Conservation (phyloP, 2,329 filamentous ascomycete genomes). For the Furcasterigmium furcatum region DNA sequence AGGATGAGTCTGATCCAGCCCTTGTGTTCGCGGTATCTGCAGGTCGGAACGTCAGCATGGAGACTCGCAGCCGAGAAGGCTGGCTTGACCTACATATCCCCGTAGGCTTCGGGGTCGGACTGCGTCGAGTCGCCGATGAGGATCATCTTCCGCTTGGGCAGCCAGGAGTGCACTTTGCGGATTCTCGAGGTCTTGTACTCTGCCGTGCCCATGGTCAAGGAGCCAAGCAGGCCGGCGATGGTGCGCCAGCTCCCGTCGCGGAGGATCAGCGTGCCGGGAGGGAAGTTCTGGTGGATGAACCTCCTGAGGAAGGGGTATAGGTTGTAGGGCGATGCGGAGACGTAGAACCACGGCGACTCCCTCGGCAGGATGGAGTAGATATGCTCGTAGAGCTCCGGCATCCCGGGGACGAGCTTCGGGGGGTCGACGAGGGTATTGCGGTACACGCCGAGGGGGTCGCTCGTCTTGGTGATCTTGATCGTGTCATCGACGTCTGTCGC, state of each 20-base stretch:
- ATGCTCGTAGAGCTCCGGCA: slow-evolving; percentile 78
- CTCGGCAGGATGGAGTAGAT: slow-evolving; percentile 52
- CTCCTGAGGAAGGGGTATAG: slow-evolving; percentile 80
- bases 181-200: slow-evolving; percentile 84
- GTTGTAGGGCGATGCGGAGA: slow-evolving; percentile 92
- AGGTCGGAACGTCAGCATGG: not conserved
- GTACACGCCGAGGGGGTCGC: slow-evolving; percentile 76
- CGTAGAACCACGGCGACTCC: slow-evolving; percentile 81
- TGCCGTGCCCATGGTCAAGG: slow-evolving; percentile 76
- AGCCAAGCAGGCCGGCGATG: slow-evolving; percentile 72
- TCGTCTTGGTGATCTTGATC: slow-evolving; percentile 86
- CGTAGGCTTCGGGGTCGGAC: slow-evolving; percentile 87
- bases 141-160: slow-evolving; percentile 76
- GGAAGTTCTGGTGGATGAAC: slow-evolving; percentile 71
- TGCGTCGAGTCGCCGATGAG: slow-evolving; percentile 90
- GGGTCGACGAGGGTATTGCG: slow-evolving; percentile 78
- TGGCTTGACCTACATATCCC: slow-evolving; percentile 58
- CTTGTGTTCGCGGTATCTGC: slow-evolving; percentile 58
- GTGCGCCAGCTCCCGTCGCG: slow-evolving; percentile 87
- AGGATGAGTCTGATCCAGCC: slow-evolving; percentile 81
- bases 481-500: slow-evolving; percentile 83
- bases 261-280: slow-evolving; percentile 76
- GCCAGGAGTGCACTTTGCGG: slow-evolving; percentile 71
- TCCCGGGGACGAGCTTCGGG: slow-evolving; percentile 68
- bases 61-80: slow-evolving; percentile 5